A percentile compares a stretch with the other conserved stretches of the same genome.
Conservation (phyloP, 106 monocot genomes). For the Apostasia shenzhenica region DNA sequence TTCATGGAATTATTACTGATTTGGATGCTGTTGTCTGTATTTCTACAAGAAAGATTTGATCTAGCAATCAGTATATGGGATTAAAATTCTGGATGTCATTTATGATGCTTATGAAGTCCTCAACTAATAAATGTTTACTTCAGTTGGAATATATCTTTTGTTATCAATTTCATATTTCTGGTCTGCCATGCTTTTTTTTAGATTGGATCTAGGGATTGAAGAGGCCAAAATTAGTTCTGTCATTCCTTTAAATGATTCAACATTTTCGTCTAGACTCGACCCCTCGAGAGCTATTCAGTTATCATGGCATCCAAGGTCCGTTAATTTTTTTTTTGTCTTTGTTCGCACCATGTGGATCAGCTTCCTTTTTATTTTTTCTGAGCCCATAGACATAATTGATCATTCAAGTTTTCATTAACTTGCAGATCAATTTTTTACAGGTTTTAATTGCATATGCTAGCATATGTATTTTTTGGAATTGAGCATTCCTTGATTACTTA, state of each 20-base stretch:
- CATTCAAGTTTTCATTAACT: not conserved
- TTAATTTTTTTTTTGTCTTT: not conserved
- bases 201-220: constrained; percentile 17
- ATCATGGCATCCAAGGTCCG: constrained; percentile 61
- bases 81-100: not conserved
- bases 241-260: not conserved
- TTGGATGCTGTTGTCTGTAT: not conserved
- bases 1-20: not conserved
- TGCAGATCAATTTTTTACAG: not conserved
- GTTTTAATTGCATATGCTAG: not conserved
- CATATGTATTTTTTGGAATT: not conserved
- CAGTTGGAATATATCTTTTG: too few relatives aligned
- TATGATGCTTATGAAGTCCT: not conserved
- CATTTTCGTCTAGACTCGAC: constrained; percentile 21
- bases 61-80: too few relatives aligned
- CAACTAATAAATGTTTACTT: not conserved
- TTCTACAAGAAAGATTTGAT: not conserved
- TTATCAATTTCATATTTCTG: not conserved
- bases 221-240: constrained; percentile 6
- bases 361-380: not conserved
- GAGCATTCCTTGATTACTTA: constrained; percentile 1
- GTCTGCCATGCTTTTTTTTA: constrained; percentile 5
- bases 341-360: not conserved
- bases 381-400: too few relatives aligned
- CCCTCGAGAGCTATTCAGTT: constrained; percentile 49